A percentile compares a stretch with the other conserved stretches of the same genome.
Conservation (phyloP, 1,139 yeast genomes). For the Lodderomyces jiufengensis region DNA sequence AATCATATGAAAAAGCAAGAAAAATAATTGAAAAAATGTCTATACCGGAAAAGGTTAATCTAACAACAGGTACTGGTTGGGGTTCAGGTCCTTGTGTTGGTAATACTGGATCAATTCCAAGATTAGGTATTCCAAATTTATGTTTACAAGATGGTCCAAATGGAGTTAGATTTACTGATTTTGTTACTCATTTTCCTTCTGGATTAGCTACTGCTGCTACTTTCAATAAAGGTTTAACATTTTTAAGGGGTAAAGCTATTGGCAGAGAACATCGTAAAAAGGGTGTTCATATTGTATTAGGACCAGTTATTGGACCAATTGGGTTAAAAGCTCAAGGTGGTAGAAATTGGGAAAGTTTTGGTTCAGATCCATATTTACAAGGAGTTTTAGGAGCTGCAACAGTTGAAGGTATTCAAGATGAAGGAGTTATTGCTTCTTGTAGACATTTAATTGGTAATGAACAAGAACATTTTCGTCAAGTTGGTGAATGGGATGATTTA, state of each 20-base stretch:
- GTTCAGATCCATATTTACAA: slow-evolving; percentile 60
- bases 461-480: slow-evolving; percentile 63
- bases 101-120: slow-evolving; percentile 56
- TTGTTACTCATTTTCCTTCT: slow-evolving; percentile 55
- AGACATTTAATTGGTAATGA: slow-evolving; percentile 60
- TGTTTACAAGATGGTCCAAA: slow-evolving; percentile 66
- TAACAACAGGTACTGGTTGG: slow-evolving; percentile 69
- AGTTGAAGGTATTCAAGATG: slow-evolving; percentile 55
- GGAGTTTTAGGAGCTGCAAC: slow-evolving; percentile 55
- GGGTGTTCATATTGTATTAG: slow-evolving; percentile 60
- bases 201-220: slow-evolving; percentile 60
- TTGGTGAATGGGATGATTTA: slow-evolving; percentile 48
- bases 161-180: slow-evolving; percentile 59
- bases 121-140: slow-evolving; percentile 53
- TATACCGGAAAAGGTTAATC: slow-evolving; percentile 55
- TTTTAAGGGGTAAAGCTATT: slow-evolving; percentile 53
- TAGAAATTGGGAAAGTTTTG: slow-evolving; percentile 65
- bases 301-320: slow-evolving; percentile 64
- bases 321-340: slow-evolving; percentile 64
- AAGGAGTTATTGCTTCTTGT: slow-evolving; percentile 54
- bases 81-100: slow-evolving; percentile 64
- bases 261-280: slow-evolving; percentile 54
- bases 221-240: slow-evolving; percentile 51
- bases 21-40: slow-evolving; percentile 52
- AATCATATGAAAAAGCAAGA: slow-evolving; percentile 54